Conservation (phyloP, 352 stramenopile genomes). For the Pythium sp. region DNA sequence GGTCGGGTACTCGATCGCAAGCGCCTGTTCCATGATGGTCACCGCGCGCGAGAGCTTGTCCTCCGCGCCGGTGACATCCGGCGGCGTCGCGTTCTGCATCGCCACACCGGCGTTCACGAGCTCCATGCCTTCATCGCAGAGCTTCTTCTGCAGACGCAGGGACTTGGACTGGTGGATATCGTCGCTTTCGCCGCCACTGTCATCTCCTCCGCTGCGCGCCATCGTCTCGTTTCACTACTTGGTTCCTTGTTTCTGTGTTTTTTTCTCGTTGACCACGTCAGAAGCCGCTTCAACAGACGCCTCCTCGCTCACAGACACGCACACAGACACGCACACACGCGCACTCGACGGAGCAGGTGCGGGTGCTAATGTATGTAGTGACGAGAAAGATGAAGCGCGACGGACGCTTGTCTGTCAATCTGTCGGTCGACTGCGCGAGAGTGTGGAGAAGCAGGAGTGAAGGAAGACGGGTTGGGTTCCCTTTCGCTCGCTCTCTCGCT, state of each 20-base stretch:
- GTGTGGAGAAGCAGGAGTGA: neutral
- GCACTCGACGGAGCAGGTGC: neutral
- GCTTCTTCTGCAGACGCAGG: slow-evolving; percentile 67
- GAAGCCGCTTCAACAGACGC: too few relatives aligned
- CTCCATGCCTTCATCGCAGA: slow-evolving; percentile 81
- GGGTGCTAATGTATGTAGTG: neutral
- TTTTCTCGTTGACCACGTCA: too few relatives aligned
- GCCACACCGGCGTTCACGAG: slow-evolving; percentile 79
- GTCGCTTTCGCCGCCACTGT: slow-evolving; percentile 57
- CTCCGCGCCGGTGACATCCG: slow-evolving; percentile 49
- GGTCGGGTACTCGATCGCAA: slow-evolving; percentile 72
- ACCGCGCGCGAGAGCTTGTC: slow-evolving; percentile 69
- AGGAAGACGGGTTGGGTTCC: neutral
- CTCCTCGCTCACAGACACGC: too few relatives aligned
- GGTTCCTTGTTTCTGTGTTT: neutral
- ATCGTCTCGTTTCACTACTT: slow-evolving; percentile 1
- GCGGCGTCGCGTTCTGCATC: slow-evolving; percentile 68
- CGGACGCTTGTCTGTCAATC: too few relatives aligned
- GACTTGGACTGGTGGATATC: slow-evolving; percentile 57
- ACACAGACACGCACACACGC: neutral
- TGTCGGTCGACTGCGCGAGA: too few relatives aligned
- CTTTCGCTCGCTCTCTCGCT: neutral
- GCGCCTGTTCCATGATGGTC: slow-evolving; percentile 71
- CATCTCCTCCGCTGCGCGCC: slow-evolving; percentile 21
- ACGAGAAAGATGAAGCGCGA: too few relatives aligned